Conservation (phyloP, 345 rosid species). For the Citrus trifoliata region DNA sequence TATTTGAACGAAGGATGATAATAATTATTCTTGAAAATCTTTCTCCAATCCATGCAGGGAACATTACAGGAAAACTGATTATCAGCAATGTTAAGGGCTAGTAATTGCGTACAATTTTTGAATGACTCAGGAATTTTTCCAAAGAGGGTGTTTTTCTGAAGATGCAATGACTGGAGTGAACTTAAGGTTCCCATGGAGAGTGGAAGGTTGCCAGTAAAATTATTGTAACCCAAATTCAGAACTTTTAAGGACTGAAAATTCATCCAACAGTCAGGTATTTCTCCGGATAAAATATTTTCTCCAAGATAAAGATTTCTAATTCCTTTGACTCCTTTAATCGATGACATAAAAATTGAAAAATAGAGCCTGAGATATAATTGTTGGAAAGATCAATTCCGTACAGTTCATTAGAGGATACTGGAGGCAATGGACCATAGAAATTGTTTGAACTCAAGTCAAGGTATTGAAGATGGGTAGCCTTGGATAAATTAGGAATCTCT, state of each 20-base stretch:
- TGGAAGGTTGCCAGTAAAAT: background rate
- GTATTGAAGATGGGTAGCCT: background rate
- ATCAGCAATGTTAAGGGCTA: background rate
- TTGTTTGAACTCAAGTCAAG: conserved; percentile 27
- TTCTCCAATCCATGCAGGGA: background rate
- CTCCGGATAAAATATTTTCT: conserved; percentile 18
- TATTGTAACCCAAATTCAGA: background rate
- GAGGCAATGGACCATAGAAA: conserved; percentile 17
- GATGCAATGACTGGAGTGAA: background rate
- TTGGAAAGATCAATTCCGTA: conserved; percentile 32
- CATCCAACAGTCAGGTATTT: conserved; percentile 4
- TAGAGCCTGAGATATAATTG: conserved; percentile 32
- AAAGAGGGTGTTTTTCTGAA: background rate
- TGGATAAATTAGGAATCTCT: conserved; percentile 14
- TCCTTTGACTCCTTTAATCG: conserved; percentile 3
- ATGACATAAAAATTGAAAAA: conserved; percentile 23
- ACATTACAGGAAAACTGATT: background rate
- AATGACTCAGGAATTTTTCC: background rate
- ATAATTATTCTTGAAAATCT: background rate
- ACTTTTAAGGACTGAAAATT: background rate
- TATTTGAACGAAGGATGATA: conserved; percentile 9
- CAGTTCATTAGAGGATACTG: background rate
- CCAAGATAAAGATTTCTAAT: conserved; percentile 34
- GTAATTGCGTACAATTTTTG: background rate
- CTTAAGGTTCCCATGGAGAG: conserved; percentile 1